Evolutionary conservation across 2,329 filamentous ascomycete species (phyloP).

Genomic region (Penicillium sp.): DNA sequence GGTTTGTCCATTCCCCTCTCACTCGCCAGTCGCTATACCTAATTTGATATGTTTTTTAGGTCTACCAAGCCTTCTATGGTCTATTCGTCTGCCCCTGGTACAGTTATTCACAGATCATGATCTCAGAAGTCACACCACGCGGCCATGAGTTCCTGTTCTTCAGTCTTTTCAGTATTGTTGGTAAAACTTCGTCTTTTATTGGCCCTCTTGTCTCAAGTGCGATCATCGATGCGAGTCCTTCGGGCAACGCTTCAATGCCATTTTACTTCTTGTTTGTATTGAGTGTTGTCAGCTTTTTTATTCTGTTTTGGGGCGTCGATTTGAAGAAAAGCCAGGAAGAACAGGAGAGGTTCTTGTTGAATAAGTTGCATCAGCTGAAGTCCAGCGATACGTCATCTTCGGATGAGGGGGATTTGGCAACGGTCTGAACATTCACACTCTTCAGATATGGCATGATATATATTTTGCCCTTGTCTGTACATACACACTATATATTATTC

Average conservation of each 20-base stretch:
- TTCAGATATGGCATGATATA: no score
- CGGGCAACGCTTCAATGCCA: constrained; percentile 57
- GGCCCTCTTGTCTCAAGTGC: constrained; percentile 67
- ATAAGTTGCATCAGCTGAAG: constrained; percentile 25
- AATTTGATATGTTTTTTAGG: constrained; percentile 13
- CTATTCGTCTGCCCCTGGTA: constrained; percentile 69
- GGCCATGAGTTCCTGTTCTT: constrained; percentile 72
- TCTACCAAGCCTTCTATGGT: constrained; percentile 59
- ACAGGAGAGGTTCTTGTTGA: constrained; percentile 56
- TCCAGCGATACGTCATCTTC: constrained; percentile 5
- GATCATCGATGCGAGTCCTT: constrained; percentile 63
- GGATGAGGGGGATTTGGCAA: no score
- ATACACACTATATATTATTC: no score
- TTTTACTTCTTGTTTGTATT: constrained; percentile 66
- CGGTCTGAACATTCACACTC: no score
- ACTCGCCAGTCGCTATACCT: background rate
- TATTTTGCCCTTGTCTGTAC: no score
- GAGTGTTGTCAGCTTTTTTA: constrained; percentile 55
- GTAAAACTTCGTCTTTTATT: constrained; percentile 67
- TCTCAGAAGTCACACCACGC: constrained; percentile 65
- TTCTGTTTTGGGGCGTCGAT: constrained; percentile 58
- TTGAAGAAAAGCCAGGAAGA: constrained; percentile 60
- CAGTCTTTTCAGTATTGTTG: constrained; percentile 66
- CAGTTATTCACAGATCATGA: constrained; percentile 69
- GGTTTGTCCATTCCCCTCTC: constrained; percentile 26